Conservation (phyloP, 2,329 filamentous ascomycete species). For the Xylariaceae sp. region DNA sequence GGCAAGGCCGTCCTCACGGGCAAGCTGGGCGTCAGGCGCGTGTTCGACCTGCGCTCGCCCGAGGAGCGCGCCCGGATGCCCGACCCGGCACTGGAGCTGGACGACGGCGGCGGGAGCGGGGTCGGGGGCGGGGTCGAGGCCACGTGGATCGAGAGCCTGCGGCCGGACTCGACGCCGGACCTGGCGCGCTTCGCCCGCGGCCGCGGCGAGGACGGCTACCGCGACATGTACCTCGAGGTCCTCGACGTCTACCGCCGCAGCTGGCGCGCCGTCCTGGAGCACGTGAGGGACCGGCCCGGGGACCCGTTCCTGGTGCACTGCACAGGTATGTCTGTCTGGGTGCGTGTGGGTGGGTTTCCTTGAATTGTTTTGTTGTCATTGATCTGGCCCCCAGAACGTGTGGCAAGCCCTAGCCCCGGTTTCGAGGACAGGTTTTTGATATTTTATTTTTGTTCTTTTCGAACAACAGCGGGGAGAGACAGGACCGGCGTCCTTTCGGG, state of each 20-base stretch:
- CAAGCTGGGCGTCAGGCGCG: constrained; percentile 31
- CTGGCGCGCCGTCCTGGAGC: constrained; percentile 38
- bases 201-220: constrained; percentile 36
- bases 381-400: too few relatives aligned
- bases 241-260: constrained; percentile 33
- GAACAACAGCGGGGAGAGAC: constrained; percentile 47
- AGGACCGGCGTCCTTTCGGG: constrained; percentile 45
- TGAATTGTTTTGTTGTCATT: too few relatives aligned
- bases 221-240: constrained; percentile 40
- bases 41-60: constrained; percentile 45
- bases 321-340: constrained; percentile 38
- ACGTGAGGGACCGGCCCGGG: constrained; percentile 36
- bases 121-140: constrained; percentile 41
- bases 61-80: constrained; percentile 35
- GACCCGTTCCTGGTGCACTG: constrained; percentile 47
- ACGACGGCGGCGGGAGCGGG: constrained; percentile 3
- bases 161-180: constrained; percentile 28
- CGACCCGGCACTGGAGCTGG: constrained; percentile 31
- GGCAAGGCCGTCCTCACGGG: constrained; percentile 29
- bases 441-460: too few relatives aligned
- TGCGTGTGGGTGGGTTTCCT: too few relatives aligned
- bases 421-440: too few relatives aligned
- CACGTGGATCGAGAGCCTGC: constrained; percentile 32
- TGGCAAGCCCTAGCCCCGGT: too few relatives aligned
- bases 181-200: constrained; percentile 37